Base-by-base conservation (phyloP, 2,329 filamentous ascomycete species). In the Cordyceps sp. region DNA sequence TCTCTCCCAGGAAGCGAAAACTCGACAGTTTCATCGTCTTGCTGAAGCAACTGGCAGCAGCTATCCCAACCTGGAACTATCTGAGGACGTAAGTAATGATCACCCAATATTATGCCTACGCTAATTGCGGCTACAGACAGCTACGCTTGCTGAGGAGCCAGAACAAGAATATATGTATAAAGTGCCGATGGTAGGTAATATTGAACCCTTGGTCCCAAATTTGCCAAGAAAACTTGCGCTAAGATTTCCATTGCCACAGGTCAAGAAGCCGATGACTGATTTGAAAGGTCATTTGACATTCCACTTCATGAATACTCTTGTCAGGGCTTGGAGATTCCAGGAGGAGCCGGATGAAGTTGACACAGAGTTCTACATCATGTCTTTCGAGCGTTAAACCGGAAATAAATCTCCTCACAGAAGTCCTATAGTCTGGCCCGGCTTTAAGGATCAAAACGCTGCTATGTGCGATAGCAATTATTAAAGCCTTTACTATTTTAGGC, bases 241-340 rank as follows among this genome's bases (percentile, higher is more conserved):
- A 27, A 16, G n/a, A n/a, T n/a, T n/a, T n/a, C n/a, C n/a, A n/a
- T n/a, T n/a, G n/a, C n/a, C n/a, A n/a, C 8, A 34, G 33, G 10
- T 34, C 27, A 34, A 31, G 30, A 30, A 31, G 29, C 29, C 33
- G 4, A 34, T 34, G 15, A 19, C 18, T 8, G 33, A 34, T n/a
- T 19, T 27, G 22, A 18, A 20, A 7, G 33, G 33, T 7, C 13
- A 31, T 10, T 28, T 34, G 24, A 31, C 24, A 7, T 30, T 27
- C 7, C 25, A 29, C 16, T 34, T 34, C 25, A 28, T 31, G 29
- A 34, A 30, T 13, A 19, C 33, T 19, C 10, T 30, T 1, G 15
- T 26, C 24, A 30, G 33, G 21, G 33, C 33, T n/a, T 31, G 27
- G 33, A 34, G 33, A 15, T 34, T 34, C 18, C 28, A 20, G 16